Percentiles rank a stretch among this genome's conserved stretches.
Conservation (phyloP, 108 stramenopile genomes). For the Parietichytrium sp. region DNA sequence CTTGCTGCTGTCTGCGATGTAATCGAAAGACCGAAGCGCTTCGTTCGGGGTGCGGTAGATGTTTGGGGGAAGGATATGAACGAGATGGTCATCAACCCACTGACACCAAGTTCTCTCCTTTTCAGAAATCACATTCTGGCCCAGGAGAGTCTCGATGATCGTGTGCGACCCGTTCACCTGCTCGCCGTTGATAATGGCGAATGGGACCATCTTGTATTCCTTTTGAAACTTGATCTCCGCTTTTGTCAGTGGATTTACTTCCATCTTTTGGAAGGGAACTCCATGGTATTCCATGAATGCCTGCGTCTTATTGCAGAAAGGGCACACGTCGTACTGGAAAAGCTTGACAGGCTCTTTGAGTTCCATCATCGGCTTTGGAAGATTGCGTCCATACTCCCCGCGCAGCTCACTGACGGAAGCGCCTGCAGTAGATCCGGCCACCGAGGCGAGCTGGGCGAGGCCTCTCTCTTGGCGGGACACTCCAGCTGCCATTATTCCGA, state of each 20-base stretch:
- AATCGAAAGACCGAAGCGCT: constrained; percentile 75
- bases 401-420: too few species aligned
- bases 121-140: constrained; percentile 57
- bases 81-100: constrained; percentile 79
- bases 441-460: too few species aligned
- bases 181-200: constrained; percentile 63
- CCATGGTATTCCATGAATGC: constrained; percentile 67
- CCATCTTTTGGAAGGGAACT: constrained; percentile 61
- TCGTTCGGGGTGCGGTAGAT: constrained; percentile 73
- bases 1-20: constrained; percentile 66
- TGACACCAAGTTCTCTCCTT: constrained; percentile 61
- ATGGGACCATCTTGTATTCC: constrained; percentile 82
- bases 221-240: constrained; percentile 69
- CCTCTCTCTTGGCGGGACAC: too few species aligned
- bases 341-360: constrained; percentile 50
- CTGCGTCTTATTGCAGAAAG: constrained; percentile 83
- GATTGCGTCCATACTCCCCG: too few species aligned
- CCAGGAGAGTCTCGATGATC: constrained; percentile 62
- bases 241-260: constrained; percentile 90
- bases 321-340: constrained; percentile 86
- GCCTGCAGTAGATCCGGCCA: too few species aligned
- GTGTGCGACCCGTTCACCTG: constrained; percentile 68
- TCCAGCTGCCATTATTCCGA: too few species aligned
- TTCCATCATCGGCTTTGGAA: too few species aligned
- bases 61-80: constrained; percentile 81